These are phyloP conservation scores for Terfezia boudieri DNA, from an alignment of 495 filamentous ascomycete genomes.

Conservation along the genomic window DNA sequence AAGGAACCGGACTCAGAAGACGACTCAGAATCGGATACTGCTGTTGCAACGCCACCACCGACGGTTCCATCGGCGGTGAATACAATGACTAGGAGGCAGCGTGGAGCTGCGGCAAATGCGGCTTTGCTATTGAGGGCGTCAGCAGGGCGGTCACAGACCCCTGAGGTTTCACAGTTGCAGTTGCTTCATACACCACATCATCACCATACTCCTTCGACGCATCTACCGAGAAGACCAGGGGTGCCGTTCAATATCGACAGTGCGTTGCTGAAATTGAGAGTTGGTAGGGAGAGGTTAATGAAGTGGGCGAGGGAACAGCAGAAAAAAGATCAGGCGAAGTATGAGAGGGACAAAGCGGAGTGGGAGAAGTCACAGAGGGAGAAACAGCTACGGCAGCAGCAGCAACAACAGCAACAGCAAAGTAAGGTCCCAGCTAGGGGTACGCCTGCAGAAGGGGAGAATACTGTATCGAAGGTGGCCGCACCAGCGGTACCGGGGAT, in stretches of 20 bases:
- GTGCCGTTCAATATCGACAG: conserved; percentile 12
- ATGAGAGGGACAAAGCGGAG: conserved; percentile 14
- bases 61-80: conserved; percentile 71
- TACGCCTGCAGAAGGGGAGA: too few species aligned
- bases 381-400: conserved; percentile 5
- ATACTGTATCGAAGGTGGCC: too few species aligned
- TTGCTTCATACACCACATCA: neutral
- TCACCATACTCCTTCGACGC: neutral
- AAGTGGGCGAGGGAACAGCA: conserved; percentile 34
- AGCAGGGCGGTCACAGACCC: conserved; percentile 61
- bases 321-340: conserved; percentile 21
- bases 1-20: conserved; percentile 39
- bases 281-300: conserved; percentile 38
- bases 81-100: conserved; percentile 50
- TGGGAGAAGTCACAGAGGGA: conserved; percentile 1
- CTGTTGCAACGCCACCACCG: conserved; percentile 65
- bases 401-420: conserved; percentile 4
- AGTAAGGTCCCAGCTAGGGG: too few species aligned
- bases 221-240: conserved; percentile 7
- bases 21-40: conserved; percentile 70
- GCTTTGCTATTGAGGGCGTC: conserved; percentile 7
- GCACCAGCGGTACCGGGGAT: too few species aligned
- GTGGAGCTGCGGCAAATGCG: conserved; percentile 39
- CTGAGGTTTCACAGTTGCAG: conserved; percentile 38
- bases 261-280: conserved; percentile 44